A percentile compares a stretch with the other conserved stretches of the same genome.
Evolutionary conservation across 2,329 filamentous ascomycete genomes (phyloP).

Genomic region (Alternaria alternata): DNA sequence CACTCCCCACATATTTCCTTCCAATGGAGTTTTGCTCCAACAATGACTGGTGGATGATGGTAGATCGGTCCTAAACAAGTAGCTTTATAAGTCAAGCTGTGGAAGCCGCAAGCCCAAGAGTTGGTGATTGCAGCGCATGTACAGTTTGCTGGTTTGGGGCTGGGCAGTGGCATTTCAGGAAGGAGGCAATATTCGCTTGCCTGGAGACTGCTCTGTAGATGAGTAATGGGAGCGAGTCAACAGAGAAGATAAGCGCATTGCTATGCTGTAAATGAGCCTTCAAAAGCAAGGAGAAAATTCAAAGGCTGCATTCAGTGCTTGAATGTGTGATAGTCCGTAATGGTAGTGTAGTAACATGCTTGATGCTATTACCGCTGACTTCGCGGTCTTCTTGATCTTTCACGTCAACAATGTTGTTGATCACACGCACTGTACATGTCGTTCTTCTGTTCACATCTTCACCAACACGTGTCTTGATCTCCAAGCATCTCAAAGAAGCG

Average conservation of each 20-base stretch:
- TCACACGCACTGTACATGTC: background rate
- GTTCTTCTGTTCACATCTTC: background rate
- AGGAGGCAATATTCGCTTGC: background rate
- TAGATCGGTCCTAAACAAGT: background rate
- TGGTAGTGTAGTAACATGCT: background rate
- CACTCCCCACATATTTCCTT: background rate
- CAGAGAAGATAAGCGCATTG: background rate
- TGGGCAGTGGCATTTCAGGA: background rate
- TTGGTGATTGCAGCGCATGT: background rate
- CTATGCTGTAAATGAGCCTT: background rate
- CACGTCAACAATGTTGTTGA: background rate
- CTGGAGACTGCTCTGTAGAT: background rate
- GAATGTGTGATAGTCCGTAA: background rate
- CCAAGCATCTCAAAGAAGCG: background rate
- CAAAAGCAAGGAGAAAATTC: background rate
- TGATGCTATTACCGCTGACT: background rate
- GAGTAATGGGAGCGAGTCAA: background rate
- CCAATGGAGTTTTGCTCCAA: background rate
- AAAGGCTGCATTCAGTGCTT: background rate
- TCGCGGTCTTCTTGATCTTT: background rate
- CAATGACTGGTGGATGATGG: background rate
- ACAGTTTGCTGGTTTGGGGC: constrained; percentile 1
- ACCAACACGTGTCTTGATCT: background rate
- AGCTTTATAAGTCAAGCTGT: background rate
- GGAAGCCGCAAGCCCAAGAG: constrained; percentile 6